Evolutionary conservation across 306 rosid genomes (phyloP).

Genomic region (Clitoria ternatea): DNA sequence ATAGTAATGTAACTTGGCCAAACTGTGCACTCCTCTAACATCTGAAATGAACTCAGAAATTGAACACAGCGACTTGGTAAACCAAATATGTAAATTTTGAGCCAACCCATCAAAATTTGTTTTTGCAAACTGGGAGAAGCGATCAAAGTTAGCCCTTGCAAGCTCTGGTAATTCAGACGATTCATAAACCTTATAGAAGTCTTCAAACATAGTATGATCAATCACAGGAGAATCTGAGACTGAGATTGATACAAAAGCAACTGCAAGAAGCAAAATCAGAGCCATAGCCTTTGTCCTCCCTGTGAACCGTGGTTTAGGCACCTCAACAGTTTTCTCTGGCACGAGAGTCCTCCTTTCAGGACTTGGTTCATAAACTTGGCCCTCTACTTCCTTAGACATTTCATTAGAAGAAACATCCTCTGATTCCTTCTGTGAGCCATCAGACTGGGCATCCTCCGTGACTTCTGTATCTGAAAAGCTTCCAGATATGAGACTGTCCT

Average conservation of each 20-base stretch:
- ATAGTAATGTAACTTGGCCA: conserved; percentile 35
- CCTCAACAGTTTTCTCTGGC: conserved; percentile 27
- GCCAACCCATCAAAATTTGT: conserved; percentile 4
- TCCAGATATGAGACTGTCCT: conserved; percentile 44
- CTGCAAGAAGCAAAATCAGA: conserved; percentile 43
- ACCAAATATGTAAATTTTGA: conserved; percentile 21
- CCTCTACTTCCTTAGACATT: conserved; percentile 24
- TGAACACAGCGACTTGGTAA: conserved; percentile 24
- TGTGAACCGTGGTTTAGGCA: conserved; percentile 28
- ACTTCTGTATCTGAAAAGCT: conserved; percentile 58
- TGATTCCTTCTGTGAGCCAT: conserved; percentile 42
- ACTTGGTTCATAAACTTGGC: conserved; percentile 31
- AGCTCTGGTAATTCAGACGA: conserved; percentile 28
- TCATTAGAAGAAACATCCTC: conserved; percentile 56
- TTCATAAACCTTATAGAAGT: conserved; percentile 26
- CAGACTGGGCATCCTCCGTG: conserved; percentile 54
- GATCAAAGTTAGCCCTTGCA: conserved; percentile 42
- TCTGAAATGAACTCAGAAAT: conserved; percentile 34
- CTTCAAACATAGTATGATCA: conserved; percentile 34
- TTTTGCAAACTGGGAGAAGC: conserved; percentile 36
- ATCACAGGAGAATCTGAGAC: conserved; percentile 28
- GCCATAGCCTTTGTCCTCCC: conserved; percentile 36
- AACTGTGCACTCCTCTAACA: conserved; percentile 33
- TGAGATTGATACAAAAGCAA: conserved; percentile 38
- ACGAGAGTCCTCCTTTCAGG: not conserved